A percentile compares a stretch with the other conserved stretches of the same genome.
Evolutionary conservation across 208 protist genomes (phyloP).

Genomic region (Leishmania tarentolae): DNA sequence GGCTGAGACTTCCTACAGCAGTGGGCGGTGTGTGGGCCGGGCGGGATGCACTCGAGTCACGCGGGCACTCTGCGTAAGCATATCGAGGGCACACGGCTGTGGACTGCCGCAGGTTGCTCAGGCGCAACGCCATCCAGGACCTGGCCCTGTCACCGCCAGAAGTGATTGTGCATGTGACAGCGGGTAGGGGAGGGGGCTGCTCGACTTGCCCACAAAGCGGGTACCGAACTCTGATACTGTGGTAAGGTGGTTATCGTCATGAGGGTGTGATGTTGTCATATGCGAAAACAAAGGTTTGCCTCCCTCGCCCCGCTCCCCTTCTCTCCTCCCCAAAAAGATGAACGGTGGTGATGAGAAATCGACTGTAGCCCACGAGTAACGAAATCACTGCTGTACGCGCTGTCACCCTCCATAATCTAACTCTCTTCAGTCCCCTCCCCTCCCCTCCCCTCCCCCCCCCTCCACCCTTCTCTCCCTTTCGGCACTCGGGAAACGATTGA

Average conservation of each 20-base stretch:
- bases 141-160: not conserved
- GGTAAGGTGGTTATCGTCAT: not conserved
- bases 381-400: not conserved
- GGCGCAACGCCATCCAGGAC: no score
- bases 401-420: not conserved
- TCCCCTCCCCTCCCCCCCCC: not conserved
- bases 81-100: not conserved
- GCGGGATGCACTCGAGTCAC: not conserved
- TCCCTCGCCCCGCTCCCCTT: no score
- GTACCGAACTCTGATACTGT: not conserved
- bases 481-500: not conserved
- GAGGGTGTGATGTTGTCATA: not conserved
- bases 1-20: not conserved
- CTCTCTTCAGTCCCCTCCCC: not conserved
- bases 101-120: not conserved
- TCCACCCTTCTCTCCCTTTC: slow-evolving; percentile 1
- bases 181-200: not conserved
- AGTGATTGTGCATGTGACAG: not conserved
- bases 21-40: not conserved
- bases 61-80: not conserved
- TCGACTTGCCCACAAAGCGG: not conserved
- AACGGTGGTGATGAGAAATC: not conserved
- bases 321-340: not conserved
- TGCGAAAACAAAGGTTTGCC: not conserved
- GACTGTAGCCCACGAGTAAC: not conserved